A percentile compares a stretch with the other conserved stretches of the same genome.
These are phyloP conservation scores for Phytomonas sp. DNA, from an alignment of 208 protist genomes.

Conservation along the genomic window DNA sequence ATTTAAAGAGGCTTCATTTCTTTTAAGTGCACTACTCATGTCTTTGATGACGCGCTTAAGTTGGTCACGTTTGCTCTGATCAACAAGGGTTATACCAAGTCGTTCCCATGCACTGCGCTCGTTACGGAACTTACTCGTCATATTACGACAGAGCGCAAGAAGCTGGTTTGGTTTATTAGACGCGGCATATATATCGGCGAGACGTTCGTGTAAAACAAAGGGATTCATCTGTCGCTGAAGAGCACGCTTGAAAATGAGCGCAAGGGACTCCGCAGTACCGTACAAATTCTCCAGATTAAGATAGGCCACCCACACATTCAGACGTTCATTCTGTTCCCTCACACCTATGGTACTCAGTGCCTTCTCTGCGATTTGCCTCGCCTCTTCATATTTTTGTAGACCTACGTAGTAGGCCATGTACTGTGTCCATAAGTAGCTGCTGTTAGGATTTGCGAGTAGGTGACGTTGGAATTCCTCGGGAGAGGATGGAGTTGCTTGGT, in stretches of 20 bases:
- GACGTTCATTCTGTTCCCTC: constrained; percentile 66
- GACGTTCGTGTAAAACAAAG: constrained; percentile 59
- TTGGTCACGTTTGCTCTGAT: constrained; percentile 76
- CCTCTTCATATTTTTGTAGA: constrained; percentile 83
- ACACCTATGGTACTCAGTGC: constrained; percentile 85
- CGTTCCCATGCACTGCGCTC: constrained; percentile 70
- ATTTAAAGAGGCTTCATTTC: constrained; percentile 38
- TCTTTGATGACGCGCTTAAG: constrained; percentile 83
- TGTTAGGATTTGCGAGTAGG: constrained; percentile 84
- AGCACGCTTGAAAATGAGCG: constrained; percentile 76
- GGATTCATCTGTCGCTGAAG: constrained; percentile 56
- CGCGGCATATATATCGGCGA: constrained; percentile 81
- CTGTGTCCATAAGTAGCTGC: constrained; percentile 90
- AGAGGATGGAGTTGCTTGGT: constrained; percentile 55
- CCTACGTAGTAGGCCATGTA: constrained; percentile 89
- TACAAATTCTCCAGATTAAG: constrained; percentile 92
- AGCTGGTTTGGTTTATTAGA: constrained; percentile 70
- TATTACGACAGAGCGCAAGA: constrained; percentile 73
- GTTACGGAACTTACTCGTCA: constrained; percentile 75
- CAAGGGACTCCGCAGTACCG: constrained; percentile 85
- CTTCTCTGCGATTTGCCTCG: constrained; percentile 85
- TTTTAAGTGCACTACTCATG: constrained; percentile 52
- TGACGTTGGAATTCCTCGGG: constrained; percentile 87
- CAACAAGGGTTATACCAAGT: constrained; percentile 63
- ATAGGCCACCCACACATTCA: constrained; percentile 92